Evolutionary conservation across 2,329 filamentous ascomycete species (phyloP).

Genomic region (Aspergillus viridinutans): DNA sequence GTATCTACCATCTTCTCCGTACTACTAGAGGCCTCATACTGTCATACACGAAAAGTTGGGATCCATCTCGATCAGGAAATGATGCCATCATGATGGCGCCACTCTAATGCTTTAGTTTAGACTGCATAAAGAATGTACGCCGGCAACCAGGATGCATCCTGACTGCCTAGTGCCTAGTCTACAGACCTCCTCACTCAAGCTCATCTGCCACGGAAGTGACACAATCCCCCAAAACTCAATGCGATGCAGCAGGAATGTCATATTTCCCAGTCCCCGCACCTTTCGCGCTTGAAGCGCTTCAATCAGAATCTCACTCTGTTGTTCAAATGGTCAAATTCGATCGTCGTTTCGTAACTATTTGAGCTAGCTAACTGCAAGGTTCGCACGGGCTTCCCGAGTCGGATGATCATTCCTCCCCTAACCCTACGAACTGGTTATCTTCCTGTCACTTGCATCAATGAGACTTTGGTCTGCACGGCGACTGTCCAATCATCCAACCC

Average conservation of each 20-base stretch:
- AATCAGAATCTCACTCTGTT: constrained; percentile 1
- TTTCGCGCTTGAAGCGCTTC: constrained; percentile 13
- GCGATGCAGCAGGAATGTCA: not conserved
- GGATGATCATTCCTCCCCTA: not conserved
- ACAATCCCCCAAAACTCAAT: not conserved
- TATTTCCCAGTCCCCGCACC: not conserved
- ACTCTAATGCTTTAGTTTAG: not conserved
- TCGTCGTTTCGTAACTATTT: constrained; percentile 2
- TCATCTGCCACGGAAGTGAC: not conserved
- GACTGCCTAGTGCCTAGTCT: too few relatives aligned
- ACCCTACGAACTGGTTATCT: not conserved
- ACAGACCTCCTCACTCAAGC: not conserved
- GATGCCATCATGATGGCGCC: not conserved
- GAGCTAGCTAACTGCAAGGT: not conserved
- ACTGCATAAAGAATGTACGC: not conserved
- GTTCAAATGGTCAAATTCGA: constrained; percentile 1
- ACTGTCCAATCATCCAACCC: not conserved
- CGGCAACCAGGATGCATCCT: not conserved
- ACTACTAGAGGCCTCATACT: not conserved
- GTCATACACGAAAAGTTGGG: too few relatives aligned
- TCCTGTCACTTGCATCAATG: not conserved
- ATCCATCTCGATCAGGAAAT: not conserved
- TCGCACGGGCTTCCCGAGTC: not conserved
- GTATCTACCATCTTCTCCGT: not conserved
- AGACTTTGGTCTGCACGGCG: not conserved